These are phyloP conservation scores for Ophiostoma piceae DNA, from an alignment of 2,329 filamentous ascomycete species.

Conservation along the genomic window DNA sequence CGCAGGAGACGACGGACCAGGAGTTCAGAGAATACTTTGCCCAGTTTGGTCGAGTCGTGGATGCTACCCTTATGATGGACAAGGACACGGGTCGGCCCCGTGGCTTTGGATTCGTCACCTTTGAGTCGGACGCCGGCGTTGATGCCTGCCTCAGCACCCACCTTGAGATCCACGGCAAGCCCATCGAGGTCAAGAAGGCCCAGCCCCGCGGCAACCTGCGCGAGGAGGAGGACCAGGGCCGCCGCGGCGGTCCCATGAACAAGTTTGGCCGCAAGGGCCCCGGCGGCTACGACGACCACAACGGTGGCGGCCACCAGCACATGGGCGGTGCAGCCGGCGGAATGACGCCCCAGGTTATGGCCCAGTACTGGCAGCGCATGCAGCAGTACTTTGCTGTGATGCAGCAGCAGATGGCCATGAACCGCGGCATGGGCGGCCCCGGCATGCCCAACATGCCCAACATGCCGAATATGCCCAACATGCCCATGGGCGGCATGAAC, in stretches of 20 bases:
- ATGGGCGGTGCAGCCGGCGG: constrained; percentile 44
- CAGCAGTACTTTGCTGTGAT: constrained; percentile 94
- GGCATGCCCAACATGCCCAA: constrained; percentile 49
- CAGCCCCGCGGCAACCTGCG: constrained; percentile 91
- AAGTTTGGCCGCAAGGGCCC: constrained; percentile 46
- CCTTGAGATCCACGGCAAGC: constrained; percentile 89
- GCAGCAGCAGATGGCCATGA: constrained; percentile 90
- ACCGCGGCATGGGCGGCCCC: constrained; percentile 56
- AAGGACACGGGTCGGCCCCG: constrained; percentile 96
- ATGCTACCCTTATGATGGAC: constrained; percentile 99
- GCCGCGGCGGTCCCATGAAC: constrained; percentile 44
- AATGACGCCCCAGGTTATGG: constrained; percentile 96
- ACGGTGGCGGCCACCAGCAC: constrained; percentile 36
- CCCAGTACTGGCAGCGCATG: constrained; percentile 97
- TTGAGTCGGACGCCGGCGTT: constrained; percentile 91
- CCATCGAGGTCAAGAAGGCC: constrained; percentile 96
- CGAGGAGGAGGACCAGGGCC: constrained; percentile 74
- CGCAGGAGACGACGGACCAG: constrained; percentile 91
- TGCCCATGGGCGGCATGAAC: constrained; percentile 53
- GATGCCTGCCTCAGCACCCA: constrained; percentile 81
- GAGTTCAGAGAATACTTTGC: constrained; percentile 97
- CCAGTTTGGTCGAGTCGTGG: constrained; percentile 91
- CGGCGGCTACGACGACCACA: constrained; percentile 34
- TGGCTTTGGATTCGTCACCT: constrained; percentile 97
- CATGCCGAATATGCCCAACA: constrained; percentile 43